Percentiles rank a stretch among this genome's conserved stretches.
Conservation (phyloP, 345 rosid species). For the Salix suchowensis region DNA sequence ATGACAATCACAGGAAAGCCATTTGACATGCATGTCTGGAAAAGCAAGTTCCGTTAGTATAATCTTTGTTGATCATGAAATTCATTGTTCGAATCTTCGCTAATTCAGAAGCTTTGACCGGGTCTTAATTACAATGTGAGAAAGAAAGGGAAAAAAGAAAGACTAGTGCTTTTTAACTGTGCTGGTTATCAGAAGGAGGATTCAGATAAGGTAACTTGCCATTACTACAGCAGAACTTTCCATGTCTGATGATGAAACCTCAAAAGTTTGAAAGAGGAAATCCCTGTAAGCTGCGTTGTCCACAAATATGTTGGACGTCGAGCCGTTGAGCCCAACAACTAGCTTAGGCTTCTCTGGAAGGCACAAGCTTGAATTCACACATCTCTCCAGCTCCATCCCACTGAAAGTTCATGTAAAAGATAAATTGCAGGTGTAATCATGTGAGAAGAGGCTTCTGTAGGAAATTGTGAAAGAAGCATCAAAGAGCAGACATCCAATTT, state of each 20-base stretch:
- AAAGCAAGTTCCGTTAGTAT: not conserved
- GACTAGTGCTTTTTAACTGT: too few species aligned
- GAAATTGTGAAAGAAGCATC: too few species aligned
- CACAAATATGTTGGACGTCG: conserved; percentile 44
- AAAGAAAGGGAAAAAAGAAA: too few species aligned
- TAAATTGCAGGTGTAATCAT: not conserved
- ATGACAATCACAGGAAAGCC: conserved; percentile 42
- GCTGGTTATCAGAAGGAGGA: too few species aligned
- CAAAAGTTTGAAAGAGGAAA: conserved; percentile 32
- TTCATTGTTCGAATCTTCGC: too few species aligned
- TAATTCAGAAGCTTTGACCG: too few species aligned
- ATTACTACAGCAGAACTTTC: conserved; percentile 54
- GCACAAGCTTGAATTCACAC: conserved; percentile 50
- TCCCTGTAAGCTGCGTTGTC: conserved; percentile 48
- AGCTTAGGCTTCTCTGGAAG: conserved; percentile 41
- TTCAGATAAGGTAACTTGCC: conserved; percentile 11
- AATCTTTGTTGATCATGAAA: too few species aligned
- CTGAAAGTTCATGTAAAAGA: conserved; percentile 11
- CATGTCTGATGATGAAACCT: conserved; percentile 47
- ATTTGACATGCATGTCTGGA: conserved; percentile 49
- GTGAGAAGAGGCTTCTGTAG: too few species aligned
- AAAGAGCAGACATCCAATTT: too few species aligned
- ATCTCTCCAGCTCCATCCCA: conserved; percentile 34
- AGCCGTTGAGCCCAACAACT: conserved; percentile 40
- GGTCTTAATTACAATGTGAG: too few species aligned